phyloP scores from a whole-genome alignment of 2,329 filamentous ascomycete species.

The Aspergillus proliferans region DNA sequence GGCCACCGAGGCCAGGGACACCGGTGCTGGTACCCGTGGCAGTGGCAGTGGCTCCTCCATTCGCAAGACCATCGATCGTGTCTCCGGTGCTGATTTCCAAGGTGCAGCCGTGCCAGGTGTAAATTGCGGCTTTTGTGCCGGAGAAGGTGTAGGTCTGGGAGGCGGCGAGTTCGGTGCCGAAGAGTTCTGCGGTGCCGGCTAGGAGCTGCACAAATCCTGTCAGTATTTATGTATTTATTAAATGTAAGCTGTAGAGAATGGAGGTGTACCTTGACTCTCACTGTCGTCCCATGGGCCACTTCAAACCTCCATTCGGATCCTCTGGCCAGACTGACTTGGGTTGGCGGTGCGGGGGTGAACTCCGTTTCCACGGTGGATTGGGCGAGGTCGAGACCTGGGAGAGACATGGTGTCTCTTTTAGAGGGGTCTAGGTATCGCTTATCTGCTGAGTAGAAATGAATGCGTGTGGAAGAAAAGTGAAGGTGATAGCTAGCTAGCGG shows the following conservation, averaged over 20 bases:
- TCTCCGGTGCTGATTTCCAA: slow-evolving; percentile 66
- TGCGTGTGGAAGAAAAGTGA: neutral
- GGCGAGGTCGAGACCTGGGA: slow-evolving; percentile 66
- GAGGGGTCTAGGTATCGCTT: neutral
- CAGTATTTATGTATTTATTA: neutral
- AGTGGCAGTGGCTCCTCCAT: slow-evolving; percentile 19
- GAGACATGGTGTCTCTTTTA: slow-evolving; percentile 53
- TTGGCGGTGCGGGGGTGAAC: slow-evolving; percentile 32
- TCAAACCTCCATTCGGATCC: slow-evolving; percentile 76
- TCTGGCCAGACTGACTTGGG: slow-evolving; percentile 51
- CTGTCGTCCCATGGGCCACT: slow-evolving; percentile 51
- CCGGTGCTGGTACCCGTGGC: slow-evolving; percentile 13
- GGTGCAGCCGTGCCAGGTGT: slow-evolving; percentile 85
- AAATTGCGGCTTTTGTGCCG: slow-evolving; percentile 78
- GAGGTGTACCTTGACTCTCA: slow-evolving; percentile 47
- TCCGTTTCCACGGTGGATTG: slow-evolving; percentile 49
- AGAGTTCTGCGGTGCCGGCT: slow-evolving; percentile 81
- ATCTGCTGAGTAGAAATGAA: neutral
- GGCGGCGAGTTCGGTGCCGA: slow-evolving; percentile 84
- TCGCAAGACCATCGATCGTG: slow-evolving; percentile 36
- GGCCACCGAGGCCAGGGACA: neutral
- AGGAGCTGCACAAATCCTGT: slow-evolving; percentile 49
- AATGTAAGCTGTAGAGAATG: neutral
- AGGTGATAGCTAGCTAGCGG: neutral
- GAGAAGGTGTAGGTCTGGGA: slow-evolving; percentile 75